Evolutionary conservation across 83 land plant species (phyloP), one percentile per base, ranked within the genome.

Genomic region (Diphasiastrum complanatum): DNA sequence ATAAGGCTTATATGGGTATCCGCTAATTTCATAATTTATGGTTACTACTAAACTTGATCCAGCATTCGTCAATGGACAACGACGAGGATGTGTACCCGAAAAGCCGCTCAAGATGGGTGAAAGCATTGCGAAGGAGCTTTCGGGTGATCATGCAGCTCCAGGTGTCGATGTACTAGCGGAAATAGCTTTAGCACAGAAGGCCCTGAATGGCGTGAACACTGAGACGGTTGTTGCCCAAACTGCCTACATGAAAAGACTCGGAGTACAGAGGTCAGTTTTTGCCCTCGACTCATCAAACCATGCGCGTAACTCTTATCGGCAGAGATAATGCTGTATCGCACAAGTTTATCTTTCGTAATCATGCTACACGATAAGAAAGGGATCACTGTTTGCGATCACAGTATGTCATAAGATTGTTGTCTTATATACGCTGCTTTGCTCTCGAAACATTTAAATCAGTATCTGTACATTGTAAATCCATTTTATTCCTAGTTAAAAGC

Each of bases 51-150:
- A 11, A 63, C 47, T 5, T 33, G 45, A 20, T 61, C 22, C 83
- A 91, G 93, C 97, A n/a, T 87, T 80, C 69, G 93, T 84, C 3
- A 91, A 91, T 78, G 97, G 97, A 27, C 73, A 75, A 65, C 69
- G 97, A 32, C 55, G 71, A 72, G 97, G 93, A 5, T 51, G 47
- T 40, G 51, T 80, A 0, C 51, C 68, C 63, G 97, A 91, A 61
- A 84, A 69, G 74, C 77, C 89, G 5, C 84, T 91, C 68, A 24
- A 65, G 52, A 61, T 69, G 29, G 85, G 82, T 37, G 80, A 84
- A 24, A 81, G 78, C 76, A 90, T 90, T 30, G 78, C 86, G 6
- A 63, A 55, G 33, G 97, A 90, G 61, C 72, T 41, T 33, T 26
- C 52, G 2, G 19, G 14, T 2, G 29, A 19, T 4, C 2, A 25